Evolutionary conservation across 129 eudicot species (phyloP).

Genomic region (Centaurea solstitialis): DNA sequence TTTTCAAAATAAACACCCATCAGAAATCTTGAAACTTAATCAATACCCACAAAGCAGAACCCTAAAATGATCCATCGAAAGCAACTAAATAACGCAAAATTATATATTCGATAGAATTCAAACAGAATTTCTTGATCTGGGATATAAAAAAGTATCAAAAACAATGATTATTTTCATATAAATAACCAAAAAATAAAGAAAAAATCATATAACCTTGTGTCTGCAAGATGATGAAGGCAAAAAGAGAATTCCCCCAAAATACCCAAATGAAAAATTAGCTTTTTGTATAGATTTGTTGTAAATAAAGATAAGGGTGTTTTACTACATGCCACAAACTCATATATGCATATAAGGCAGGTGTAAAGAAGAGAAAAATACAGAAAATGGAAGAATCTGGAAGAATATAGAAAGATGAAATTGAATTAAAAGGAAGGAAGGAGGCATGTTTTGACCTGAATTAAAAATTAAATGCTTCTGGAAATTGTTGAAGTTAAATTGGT

Average conservation of each 20-base stretch:
- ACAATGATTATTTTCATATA: no score
- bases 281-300: no score
- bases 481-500: not conserved
- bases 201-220: slow-evolving; percentile 24
- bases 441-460: slow-evolving; percentile 20
- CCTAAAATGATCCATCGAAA: not conserved
- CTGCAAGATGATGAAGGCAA: slow-evolving; percentile 25
- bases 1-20: no score
- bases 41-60: not conserved
- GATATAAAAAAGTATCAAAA: no score
- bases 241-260: slow-evolving; percentile 1
- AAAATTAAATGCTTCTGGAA: slow-evolving; percentile 2
- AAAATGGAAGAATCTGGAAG: slow-evolving; percentile 17
- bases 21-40: no score
- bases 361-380: not conserved
- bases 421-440: not conserved
- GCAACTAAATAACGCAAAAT: not conserved
- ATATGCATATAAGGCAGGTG: not conserved
- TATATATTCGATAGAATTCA: not conserved
- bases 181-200: not conserved
- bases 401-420: not conserved
- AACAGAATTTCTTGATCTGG: not conserved
- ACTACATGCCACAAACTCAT: not conserved
- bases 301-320: not conserved
- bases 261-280: not conserved